Conservation (phyloP, 2,329 filamentous ascomycete species). For the Graphiopsis chlorocephala region DNA sequence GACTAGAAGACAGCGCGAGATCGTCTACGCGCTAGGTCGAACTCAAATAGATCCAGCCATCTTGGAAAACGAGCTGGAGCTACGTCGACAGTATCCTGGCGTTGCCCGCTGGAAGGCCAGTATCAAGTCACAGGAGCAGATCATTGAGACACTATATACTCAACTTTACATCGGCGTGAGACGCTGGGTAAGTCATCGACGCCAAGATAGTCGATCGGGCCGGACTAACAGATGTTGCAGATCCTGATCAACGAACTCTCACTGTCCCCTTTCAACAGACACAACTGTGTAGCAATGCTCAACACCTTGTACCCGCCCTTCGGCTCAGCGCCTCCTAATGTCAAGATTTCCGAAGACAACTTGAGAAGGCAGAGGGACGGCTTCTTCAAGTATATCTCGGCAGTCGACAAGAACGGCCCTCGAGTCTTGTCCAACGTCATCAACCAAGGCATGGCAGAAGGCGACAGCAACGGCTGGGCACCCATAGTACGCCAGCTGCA, state of each 20-base stretch:
- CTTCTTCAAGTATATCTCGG: constrained; percentile 62
- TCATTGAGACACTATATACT: constrained; percentile 57
- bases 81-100: constrained; percentile 52
- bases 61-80: constrained; percentile 45
- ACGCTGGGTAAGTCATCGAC: constrained; percentile 55
- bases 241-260: constrained; percentile 65
- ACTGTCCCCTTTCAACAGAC: constrained; percentile 60
- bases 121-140: constrained; percentile 46
- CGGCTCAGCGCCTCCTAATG: constrained; percentile 49
- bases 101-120: constrained; percentile 54
- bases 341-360: constrained; percentile 50
- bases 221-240: constrained; percentile 33
- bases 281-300: constrained; percentile 65
- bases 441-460: constrained; percentile 49
- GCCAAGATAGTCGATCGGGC: background rate
- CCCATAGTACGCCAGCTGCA: constrained; percentile 48
- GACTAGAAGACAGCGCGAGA: constrained; percentile 57
- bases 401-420: constrained; percentile 56
- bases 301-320: constrained; percentile 64
- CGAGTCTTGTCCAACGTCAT: constrained; percentile 54
- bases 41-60: constrained; percentile 52
- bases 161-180: constrained; percentile 61
- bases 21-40: constrained; percentile 53
- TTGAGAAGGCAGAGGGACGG: constrained; percentile 58
- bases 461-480: constrained; percentile 58